phyloP scores from a whole-genome alignment of 176 grass and related monocot species.

The Rhipidocladum racemiflorum region DNA sequence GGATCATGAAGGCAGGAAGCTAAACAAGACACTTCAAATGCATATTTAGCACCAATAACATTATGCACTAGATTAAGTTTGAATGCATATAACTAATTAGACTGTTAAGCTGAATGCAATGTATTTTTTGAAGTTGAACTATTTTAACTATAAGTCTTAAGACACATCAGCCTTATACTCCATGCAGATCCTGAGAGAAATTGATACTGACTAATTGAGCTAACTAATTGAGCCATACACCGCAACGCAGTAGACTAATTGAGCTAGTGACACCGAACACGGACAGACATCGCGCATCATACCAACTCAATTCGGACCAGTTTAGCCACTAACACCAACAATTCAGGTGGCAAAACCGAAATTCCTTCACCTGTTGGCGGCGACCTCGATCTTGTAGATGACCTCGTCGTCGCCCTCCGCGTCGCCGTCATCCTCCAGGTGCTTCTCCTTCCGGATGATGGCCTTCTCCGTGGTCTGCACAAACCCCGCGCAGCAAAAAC shows the following conservation, averaged over 20 bases:
- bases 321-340: background rate
- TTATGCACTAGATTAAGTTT: background rate
- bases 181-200: background rate
- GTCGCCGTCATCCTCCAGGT: slow-evolving; percentile 55
- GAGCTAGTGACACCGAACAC: background rate
- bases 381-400: slow-evolving; percentile 92
- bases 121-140: background rate
- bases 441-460: slow-evolving; percentile 87
- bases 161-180: background rate
- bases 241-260: slow-evolving; percentile 18
- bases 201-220: background rate
- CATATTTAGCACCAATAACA: background rate
- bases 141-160: background rate
- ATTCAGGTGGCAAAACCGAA: background rate
- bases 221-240: background rate
- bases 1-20: background rate
- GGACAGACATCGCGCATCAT: background rate
- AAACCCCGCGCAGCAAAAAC: background rate
- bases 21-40: slow-evolving; percentile 12
- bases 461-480: slow-evolving; percentile 86
- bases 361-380: slow-evolving; percentile 67
- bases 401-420: slow-evolving; percentile 71
- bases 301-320: background rate
- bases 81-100: background rate
- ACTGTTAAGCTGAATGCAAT: background rate